These are phyloP conservation scores for Fusarium sp. DNA, from an alignment of 2,329 filamentous ascomycete species.

Conservation along the genomic window DNA sequence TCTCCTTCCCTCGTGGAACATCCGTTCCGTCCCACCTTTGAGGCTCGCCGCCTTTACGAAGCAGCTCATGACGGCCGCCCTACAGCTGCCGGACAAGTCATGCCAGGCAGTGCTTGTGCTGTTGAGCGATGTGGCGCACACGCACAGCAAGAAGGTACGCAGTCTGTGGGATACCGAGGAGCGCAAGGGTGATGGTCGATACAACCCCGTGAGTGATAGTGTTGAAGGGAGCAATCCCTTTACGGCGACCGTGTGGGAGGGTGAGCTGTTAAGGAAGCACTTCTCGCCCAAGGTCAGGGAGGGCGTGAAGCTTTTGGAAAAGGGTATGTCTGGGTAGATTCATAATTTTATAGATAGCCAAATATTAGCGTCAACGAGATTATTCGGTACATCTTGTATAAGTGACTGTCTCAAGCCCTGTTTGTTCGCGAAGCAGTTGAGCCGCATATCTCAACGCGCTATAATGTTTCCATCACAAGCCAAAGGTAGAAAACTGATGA, in stretches of 20 bases:
- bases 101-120: conserved; percentile 83
- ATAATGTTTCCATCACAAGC: background rate
- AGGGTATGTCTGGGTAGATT: conserved; percentile 63
- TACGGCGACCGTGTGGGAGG: conserved; percentile 92
- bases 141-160: conserved; percentile 83
- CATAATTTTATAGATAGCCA: background rate
- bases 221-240: conserved; percentile 92
- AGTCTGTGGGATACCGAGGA: conserved; percentile 97
- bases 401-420: background rate
- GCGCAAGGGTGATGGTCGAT: conserved; percentile 89
- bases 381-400: background rate
- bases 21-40: conserved; percentile 81
- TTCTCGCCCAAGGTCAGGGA: conserved; percentile 90
- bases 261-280: conserved; percentile 85
- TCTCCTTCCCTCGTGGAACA: conserved; percentile 79
- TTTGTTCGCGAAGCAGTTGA: background rate
- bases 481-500: background rate
- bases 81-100: conserved; percentile 93
- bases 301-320: conserved; percentile 76
- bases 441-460: background rate
- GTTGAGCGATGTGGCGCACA: conserved; percentile 81
- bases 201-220: conserved; percentile 77
- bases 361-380: background rate
- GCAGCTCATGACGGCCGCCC: conserved; percentile 82
- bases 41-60: conserved; percentile 94